Evolutionary conservation across 495 filamentous ascomycete species (phyloP), one percentile per base, ranked within the genome.

Genomic region (Penicillium tannophilum): DNA sequence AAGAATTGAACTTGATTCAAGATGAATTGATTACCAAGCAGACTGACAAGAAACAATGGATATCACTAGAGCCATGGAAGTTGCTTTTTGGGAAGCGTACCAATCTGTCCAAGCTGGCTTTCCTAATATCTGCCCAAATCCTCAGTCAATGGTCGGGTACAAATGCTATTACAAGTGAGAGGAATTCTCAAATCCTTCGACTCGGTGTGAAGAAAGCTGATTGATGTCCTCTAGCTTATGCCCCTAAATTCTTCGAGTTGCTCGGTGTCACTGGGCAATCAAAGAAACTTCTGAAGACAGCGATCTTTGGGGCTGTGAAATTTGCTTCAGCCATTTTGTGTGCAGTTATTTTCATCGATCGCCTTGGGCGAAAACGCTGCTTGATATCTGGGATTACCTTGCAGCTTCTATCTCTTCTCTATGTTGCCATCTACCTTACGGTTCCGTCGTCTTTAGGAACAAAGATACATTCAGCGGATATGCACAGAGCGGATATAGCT

Each of bases 41-140:
- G 20, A 7, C 45, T 4, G 23, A 19, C 6, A 14, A 16, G 10
- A 14, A 47, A 6, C 24, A 19, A 28, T 10, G 19, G 14, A 4
- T 7, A 11, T 47, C 45, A 10, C 4, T 47, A 26, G 20, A 47
- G 45, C 45, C 20, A 84, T 88, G 59, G 12, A 50, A 35, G 83
- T 84, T 49, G 87, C 88, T 63, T 77, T 87, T 69, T 79, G 86
- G 58, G 87, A 82, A 62, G 86, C 88, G 61, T 56, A 76, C 63
- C 78, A 84, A 60, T 81, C 80, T 80, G 2, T 86, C 86, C 63
- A 75, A 83, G 16, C 66, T 86, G 2, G 77, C 76, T 49, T 72
- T 86, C 12, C 70, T 75, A 35, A 59, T 81, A 23, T 71, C 76
- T 55, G 74, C 79, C 0, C 82, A 86, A 52, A 64, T 86, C 19